Base-by-base conservation (phyloP, 1,284 basidiomycete species). In the Boletellus dicymbophilus region DNA sequence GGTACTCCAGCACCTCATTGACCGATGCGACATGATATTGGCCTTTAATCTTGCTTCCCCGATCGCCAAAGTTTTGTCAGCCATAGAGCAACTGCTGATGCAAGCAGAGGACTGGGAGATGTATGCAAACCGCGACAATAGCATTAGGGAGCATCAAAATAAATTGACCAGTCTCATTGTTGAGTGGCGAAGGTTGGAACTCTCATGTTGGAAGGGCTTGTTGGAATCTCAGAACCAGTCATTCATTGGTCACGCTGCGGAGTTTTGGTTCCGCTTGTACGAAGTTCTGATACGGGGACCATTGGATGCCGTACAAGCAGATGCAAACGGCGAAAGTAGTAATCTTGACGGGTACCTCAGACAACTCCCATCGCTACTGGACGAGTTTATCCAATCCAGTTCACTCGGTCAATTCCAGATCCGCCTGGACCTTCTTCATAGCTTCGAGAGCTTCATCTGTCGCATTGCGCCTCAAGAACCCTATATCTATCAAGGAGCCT, bases 101-200 rank as follows among this genome's bases (percentile, higher is more conserved):
- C 92, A 97, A 57, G 93, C 87, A 11, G 93, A 97, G 54, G 97
- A 99, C 65, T 99, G 97, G 97, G 94, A 99, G 67, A 87, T 88
- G 60, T 99, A 92, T 60, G 89, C 96, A 12, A 95, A 94, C 70
- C 79, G 82, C 22, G 85, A 90, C 42, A 98, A 95, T 62, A 87
- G 85, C 22, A 79, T 99, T 51, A 84, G 81, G 59, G 54, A 65
- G 1, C 78, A 90, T 61, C 90, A 88, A 51, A 78, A 84, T 23
- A 76, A 76, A 12, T 71, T 98, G 26, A 89, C 82, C 6, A 72
- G 70, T 20, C 78, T 95, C 40, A 91, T 99, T 46, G 85, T 99
- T 41, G 81, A 84, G 23, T 99, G 97, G 97, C 80, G 97, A 47
- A 82, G 91, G 37, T 72, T 96, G 48, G 97, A 99, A 66, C 73